phyloP scores from a whole-genome alignment of 768 basidiomycete species.

The Suillus subaureus region DNA sequence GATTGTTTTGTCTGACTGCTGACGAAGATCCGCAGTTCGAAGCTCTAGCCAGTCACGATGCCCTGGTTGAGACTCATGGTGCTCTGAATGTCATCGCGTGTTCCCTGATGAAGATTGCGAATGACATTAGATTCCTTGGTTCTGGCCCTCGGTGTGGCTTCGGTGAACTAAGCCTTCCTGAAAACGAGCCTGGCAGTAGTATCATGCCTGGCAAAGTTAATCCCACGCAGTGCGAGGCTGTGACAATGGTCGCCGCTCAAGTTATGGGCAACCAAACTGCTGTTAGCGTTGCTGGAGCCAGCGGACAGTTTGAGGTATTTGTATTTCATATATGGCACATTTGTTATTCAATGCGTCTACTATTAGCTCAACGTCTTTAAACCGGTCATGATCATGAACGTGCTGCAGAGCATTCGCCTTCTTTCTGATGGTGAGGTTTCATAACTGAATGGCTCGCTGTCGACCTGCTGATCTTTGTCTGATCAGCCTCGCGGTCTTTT shows the following conservation, averaged over 20 bases:
- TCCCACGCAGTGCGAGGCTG: slow-evolving; percentile 97
- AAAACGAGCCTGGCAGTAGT: slow-evolving; percentile 98
- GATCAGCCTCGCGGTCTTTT: slow-evolving; percentile 82
- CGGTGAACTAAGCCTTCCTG: slow-evolving; percentile 91
- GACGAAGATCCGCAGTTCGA: slow-evolving; percentile 68
- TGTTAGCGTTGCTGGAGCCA: slow-evolving; percentile 90
- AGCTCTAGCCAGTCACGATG: slow-evolving; percentile 97
- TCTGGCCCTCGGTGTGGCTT: slow-evolving; percentile 98
- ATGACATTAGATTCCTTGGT: slow-evolving; percentile 96
- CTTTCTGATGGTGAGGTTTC: slow-evolving; percentile 77
- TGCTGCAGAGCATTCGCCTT: slow-evolving; percentile 92
- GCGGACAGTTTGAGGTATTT: slow-evolving; percentile 94
- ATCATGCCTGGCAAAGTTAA: slow-evolving; percentile 99
- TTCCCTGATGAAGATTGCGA: slow-evolving; percentile 99
- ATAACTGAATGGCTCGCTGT: slow-evolving; percentile 8
- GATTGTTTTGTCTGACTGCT: background rate
- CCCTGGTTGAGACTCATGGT: slow-evolving; percentile 95
- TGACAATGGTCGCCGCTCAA: slow-evolving; percentile 98
- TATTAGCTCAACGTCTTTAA: slow-evolving; percentile 95
- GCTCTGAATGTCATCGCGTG: slow-evolving; percentile 96
- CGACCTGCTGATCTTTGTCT: slow-evolving; percentile 13
- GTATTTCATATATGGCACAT: slow-evolving; percentile 9
- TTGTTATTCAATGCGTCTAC: slow-evolving; percentile 12
- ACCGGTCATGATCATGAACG: slow-evolving; percentile 98
- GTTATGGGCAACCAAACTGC: slow-evolving; percentile 97